Conservation (phyloP, 352 stramenopile genomes). For the Globisporangium solare region DNA sequence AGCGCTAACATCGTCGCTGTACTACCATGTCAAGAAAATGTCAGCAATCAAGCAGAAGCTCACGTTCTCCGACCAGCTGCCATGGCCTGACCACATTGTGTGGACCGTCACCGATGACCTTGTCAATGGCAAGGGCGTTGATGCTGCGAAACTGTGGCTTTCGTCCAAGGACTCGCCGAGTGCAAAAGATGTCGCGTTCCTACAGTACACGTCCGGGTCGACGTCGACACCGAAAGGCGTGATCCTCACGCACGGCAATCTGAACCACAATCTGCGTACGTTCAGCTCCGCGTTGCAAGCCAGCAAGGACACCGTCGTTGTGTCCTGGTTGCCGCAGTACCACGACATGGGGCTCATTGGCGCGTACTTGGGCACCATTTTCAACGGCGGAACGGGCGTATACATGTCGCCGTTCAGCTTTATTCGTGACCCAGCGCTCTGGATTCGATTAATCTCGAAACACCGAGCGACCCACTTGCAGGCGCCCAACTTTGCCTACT, state of each 20-base stretch:
- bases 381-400: slow-evolving; percentile 89
- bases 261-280: slow-evolving; percentile 95
- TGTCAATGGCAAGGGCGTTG: slow-evolving; percentile 38
- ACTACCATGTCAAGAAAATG: slow-evolving; percentile 95
- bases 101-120: slow-evolving; percentile 88
- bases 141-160: slow-evolving; percentile 39
- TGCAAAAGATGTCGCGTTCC: slow-evolving; percentile 88
- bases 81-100: slow-evolving; percentile 85
- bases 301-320: slow-evolving; percentile 89
- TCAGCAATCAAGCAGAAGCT: slow-evolving; percentile 78
- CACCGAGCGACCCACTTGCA: slow-evolving; percentile 95
- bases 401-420: slow-evolving; percentile 99
- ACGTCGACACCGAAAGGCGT: slow-evolving; percentile 98
- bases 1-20: slow-evolving; percentile 91
- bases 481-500: slow-evolving; percentile 98
- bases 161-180: slow-evolving; percentile 26
- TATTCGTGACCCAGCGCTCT: slow-evolving; percentile 94
- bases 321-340: slow-evolving; percentile 99
- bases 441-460: slow-evolving; percentile 90
- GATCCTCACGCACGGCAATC: slow-evolving; percentile 95
- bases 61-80: slow-evolving; percentile 46
- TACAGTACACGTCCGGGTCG: slow-evolving; percentile 99
- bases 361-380: slow-evolving; percentile 80
- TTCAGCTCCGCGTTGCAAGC: slow-evolving; percentile 94
- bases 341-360: slow-evolving; percentile 99